Base-by-base conservation (phyloP, 768 basidiomycete species). In the Mrakia blollopis region DNA sequence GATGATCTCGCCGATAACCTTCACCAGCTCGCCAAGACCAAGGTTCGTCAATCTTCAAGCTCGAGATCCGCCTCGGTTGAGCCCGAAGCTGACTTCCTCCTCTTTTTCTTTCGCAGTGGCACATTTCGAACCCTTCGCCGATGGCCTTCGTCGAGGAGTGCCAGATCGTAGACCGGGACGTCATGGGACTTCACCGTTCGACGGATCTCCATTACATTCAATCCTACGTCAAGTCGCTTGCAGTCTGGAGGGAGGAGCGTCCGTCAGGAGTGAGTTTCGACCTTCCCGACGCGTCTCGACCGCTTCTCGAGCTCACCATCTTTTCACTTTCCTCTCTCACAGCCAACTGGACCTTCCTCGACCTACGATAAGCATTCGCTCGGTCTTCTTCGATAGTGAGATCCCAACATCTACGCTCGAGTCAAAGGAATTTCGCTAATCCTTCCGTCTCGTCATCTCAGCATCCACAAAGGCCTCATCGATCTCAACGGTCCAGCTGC, bases 361-460 rank as follows among this genome's bases (percentile, higher is more conserved):
- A 88, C 89, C 87, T 94, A 94, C 82, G 94, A 96, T 84, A 93
- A 92, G 85, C 89, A 92, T 78, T 92, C 92, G 3, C 84, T 92
- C 75, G 92, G 92, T n/a, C 85, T 83, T 57, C 37, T 79, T 28
- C 61, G 63, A 32, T 72, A 70, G 62, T 78, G 37, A 8, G 61
- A 68, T 23, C 37, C 25, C 9, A 14, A 6, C 18, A 21, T 14
- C 21, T 32, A 32, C 35, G 8, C 16, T 39, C 57, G 44, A 73
- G 50, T n/a, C 80, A 92, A 91, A 91, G 11, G 47, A 77, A 82
- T 93, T 41, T 87, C 23, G 16, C 35, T 14, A 28, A 50, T 14
- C 16, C 28, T 39, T 47, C 50, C 32, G 23, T 35, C 14, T 28
- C 62, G 37, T 44, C 25, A 23, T 14, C 52, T 35, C 50, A 75